A percentile compares a stretch with the other conserved stretches of the same genome.
Evolutionary conservation across 495 filamentous ascomycete genomes (phyloP).

Genomic region (Elasticomyces elasticus): DNA sequence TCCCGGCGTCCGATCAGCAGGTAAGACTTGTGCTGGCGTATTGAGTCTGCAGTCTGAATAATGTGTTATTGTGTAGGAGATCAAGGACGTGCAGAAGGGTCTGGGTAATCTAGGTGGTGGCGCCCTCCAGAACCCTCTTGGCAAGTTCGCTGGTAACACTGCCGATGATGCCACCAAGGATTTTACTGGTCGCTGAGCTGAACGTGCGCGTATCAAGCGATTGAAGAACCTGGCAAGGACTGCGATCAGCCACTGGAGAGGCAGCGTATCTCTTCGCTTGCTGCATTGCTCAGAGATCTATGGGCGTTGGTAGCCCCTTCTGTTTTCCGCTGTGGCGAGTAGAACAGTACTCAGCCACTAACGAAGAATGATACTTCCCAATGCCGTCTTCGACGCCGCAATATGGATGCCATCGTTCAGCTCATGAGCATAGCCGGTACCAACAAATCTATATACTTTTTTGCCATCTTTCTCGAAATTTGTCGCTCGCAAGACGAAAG

Average conservation of each 20-base stretch:
- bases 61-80: slow-evolving; percentile 9
- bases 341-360: too few relatives aligned
- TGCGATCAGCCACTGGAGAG: too few relatives aligned
- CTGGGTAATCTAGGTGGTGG: slow-evolving; percentile 30
- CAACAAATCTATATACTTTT: background rate
- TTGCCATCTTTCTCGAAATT: background rate
- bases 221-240: background rate
- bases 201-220: background rate
- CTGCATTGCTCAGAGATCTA: too few relatives aligned
- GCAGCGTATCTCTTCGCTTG: too few relatives aligned
- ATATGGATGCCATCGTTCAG: background rate
- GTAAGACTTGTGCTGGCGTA: background rate
- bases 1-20: slow-evolving; percentile 33
- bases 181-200: slow-evolving; percentile 17
- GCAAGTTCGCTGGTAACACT: slow-evolving; percentile 28
- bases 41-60: background rate
- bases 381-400: background rate
- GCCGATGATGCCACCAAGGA: slow-evolving; percentile 25
- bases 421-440: background rate
- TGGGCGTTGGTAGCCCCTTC: too few relatives aligned
- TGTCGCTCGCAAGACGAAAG: background rate
- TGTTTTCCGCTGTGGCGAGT: too few relatives aligned
- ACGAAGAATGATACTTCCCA: background rate
- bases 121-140: slow-evolving; percentile 30
- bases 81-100: slow-evolving; percentile 32